Percentiles rank a stretch among this genome's conserved stretches.
These are phyloP conservation scores for Carex scoparia DNA, from an alignment of 176 grass and related monocot genomes.

Conservation along the genomic window DNA sequence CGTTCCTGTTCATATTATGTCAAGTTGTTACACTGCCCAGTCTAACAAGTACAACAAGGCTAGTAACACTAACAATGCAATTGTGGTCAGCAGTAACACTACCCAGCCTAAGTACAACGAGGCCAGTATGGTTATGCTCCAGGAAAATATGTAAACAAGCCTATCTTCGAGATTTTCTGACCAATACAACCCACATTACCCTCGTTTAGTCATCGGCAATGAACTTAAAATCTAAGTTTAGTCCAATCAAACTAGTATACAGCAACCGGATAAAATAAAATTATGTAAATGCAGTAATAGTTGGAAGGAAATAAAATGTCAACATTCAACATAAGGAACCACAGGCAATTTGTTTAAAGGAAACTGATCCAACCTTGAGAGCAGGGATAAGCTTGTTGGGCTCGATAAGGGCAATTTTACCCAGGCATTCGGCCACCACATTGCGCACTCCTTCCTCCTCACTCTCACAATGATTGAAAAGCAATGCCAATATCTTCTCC, in stretches of 20 bases:
- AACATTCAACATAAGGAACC: not conserved
- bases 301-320: not conserved
- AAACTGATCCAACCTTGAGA: conserved; percentile 47
- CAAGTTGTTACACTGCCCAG: not conserved
- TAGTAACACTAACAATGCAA: not conserved
- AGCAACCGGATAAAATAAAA: not conserved
- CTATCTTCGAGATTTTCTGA: not conserved
- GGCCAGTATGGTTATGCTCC: not conserved
- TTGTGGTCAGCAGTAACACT: not conserved
- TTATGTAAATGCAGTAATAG: not conserved
- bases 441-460: conserved; percentile 95
- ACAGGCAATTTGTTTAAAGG: not conserved
- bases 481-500: conserved; percentile 81
- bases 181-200: not conserved
- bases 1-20: conserved; percentile 43
- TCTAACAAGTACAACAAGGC: not conserved
- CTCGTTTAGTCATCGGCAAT: not conserved
- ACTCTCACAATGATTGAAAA: conserved; percentile 94
- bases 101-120: not conserved
- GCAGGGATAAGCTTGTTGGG: conserved; percentile 73
- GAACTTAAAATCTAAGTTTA: not conserved
- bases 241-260: not conserved
- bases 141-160: not conserved
- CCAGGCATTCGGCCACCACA: conserved; percentile 90
- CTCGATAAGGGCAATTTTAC: conserved; percentile 87